Conservation (phyloP, 768 basidiomycete genomes). For the Nidula microcarpa region DNA sequence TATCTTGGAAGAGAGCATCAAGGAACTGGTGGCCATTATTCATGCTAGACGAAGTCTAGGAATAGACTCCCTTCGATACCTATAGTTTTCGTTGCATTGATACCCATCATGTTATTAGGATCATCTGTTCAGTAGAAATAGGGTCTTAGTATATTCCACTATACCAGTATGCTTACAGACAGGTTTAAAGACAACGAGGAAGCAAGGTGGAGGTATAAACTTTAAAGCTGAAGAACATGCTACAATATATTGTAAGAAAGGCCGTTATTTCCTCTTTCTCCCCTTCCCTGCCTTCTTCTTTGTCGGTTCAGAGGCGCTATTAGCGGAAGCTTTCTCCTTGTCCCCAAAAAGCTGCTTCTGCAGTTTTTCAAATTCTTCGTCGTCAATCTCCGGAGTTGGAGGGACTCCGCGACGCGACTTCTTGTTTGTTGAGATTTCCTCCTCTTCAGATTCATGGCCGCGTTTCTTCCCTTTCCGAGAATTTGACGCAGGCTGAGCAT, state of each 20-base stretch:
- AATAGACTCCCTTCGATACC: slow-evolving; percentile 76
- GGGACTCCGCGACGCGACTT: slow-evolving; percentile 35
- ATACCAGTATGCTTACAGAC: background rate
- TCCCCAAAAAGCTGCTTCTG: slow-evolving; percentile 55
- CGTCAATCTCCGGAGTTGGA: slow-evolving; percentile 56
- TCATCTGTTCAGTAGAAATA: too few species aligned
- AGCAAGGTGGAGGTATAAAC: background rate
- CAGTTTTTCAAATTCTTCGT: slow-evolving; percentile 59
- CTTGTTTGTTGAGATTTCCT: slow-evolving; percentile 46
- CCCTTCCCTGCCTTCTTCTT: slow-evolving; percentile 25
- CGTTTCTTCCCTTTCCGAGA: slow-evolving; percentile 56
- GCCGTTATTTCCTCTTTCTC: slow-evolving; percentile 30
- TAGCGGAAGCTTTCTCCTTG: slow-evolving; percentile 27
- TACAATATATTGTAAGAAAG: slow-evolving; percentile 1
- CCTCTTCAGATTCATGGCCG: slow-evolving; percentile 35
- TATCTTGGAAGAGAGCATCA: slow-evolving; percentile 91
- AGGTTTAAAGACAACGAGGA: background rate
- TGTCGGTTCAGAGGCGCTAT: slow-evolving; percentile 7
- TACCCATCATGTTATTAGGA: slow-evolving; percentile 8
- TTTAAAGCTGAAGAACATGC: background rate
- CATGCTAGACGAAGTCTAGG: slow-evolving; percentile 82
- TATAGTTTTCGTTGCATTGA: slow-evolving; percentile 33
- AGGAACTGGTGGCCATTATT: slow-evolving; percentile 85
- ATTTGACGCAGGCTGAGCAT: slow-evolving; percentile 44
- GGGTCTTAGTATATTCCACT: background rate